Evolutionary conservation across 2,329 filamentous ascomycete species (phyloP).

Genomic region (Acrocalymma vagum): DNA sequence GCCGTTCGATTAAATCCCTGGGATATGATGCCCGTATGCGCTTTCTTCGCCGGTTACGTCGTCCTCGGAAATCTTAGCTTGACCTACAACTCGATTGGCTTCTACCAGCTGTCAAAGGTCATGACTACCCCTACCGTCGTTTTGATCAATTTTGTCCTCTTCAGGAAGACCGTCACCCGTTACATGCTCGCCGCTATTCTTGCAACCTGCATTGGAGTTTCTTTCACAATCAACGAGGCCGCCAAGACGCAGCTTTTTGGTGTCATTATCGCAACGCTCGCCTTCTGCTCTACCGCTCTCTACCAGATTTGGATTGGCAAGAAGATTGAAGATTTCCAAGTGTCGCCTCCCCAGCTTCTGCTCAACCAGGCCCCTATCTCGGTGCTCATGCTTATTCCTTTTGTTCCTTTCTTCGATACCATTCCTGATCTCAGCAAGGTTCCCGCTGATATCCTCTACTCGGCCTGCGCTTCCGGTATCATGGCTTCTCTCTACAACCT

Average conservation of each 20-base stretch:
- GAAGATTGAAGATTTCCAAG: slow-evolving; percentile 57
- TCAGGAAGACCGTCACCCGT: slow-evolving; percentile 51
- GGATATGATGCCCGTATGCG: slow-evolving; percentile 56
- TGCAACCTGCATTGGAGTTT: slow-evolving; percentile 54
- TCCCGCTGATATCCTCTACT: slow-evolving; percentile 51
- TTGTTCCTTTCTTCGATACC: slow-evolving; percentile 55
- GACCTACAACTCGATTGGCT: slow-evolving; percentile 57
- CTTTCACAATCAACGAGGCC: slow-evolving; percentile 52
- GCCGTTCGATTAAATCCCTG: slow-evolving; percentile 53
- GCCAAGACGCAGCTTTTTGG: slow-evolving; percentile 52
- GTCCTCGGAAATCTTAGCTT: slow-evolving; percentile 57
- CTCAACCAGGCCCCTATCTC: slow-evolving; percentile 58
- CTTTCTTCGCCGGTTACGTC: slow-evolving; percentile 57
- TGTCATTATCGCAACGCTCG: slow-evolving; percentile 52
- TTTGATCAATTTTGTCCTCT: slow-evolving; percentile 54
- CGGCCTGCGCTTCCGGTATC: slow-evolving; percentile 51
- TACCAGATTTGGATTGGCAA: slow-evolving; percentile 61
- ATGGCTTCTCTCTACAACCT: slow-evolving; percentile 53
- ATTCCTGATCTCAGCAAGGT: slow-evolving; percentile 46
- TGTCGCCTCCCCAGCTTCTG: slow-evolving; percentile 54
- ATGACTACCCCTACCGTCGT: slow-evolving; percentile 59
- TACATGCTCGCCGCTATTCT: slow-evolving; percentile 53
- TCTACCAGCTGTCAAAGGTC: slow-evolving; percentile 59
- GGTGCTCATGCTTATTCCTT: slow-evolving; percentile 52
- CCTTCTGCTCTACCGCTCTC: slow-evolving; percentile 55